These are phyloP conservation scores for Sicyos edulis DNA, from an alignment of 306 rosid genomes.

Conservation along the genomic window DNA sequence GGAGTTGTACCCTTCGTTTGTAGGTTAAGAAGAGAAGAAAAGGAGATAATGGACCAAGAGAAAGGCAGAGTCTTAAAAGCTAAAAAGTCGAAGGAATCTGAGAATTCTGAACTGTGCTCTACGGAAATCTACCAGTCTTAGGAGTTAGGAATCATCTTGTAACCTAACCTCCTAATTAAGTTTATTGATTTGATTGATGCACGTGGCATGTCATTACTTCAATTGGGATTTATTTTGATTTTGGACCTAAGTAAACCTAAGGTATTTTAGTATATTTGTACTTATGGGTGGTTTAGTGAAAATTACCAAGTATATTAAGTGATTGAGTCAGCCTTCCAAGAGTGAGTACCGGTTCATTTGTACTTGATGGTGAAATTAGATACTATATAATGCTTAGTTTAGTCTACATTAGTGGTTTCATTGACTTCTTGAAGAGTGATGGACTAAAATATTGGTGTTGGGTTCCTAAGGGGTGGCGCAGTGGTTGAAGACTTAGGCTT, in stretches of 20 bases:
- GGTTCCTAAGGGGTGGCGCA: no score
- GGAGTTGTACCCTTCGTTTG: background rate
- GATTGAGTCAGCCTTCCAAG: background rate
- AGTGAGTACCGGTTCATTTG: background rate
- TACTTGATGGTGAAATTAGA: background rate
- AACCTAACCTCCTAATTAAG: background rate
- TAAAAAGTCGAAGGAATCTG: conserved; percentile 5
- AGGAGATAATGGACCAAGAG: background rate
- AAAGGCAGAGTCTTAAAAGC: conserved; percentile 1
- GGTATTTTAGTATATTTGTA: background rate
- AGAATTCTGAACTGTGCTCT: background rate
- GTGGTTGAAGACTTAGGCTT: no score
- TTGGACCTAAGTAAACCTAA: background rate
- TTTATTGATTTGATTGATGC: background rate
- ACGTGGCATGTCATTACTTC: background rate
- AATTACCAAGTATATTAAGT: background rate
- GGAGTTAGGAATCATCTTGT: background rate
- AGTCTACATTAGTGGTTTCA: background rate
- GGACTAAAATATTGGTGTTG: background rate
- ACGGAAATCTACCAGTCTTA: conserved; percentile 4
- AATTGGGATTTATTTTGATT: background rate
- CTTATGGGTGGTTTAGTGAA: background rate
- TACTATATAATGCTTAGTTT: background rate
- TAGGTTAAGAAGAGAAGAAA: conserved; percentile 4
- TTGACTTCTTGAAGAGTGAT: background rate